Percentiles rank a stretch among this genome's conserved stretches.
phyloP scores from a whole-genome alignment of 1,139 yeast genomes.

The Saccharomyces hybrid region DNA sequence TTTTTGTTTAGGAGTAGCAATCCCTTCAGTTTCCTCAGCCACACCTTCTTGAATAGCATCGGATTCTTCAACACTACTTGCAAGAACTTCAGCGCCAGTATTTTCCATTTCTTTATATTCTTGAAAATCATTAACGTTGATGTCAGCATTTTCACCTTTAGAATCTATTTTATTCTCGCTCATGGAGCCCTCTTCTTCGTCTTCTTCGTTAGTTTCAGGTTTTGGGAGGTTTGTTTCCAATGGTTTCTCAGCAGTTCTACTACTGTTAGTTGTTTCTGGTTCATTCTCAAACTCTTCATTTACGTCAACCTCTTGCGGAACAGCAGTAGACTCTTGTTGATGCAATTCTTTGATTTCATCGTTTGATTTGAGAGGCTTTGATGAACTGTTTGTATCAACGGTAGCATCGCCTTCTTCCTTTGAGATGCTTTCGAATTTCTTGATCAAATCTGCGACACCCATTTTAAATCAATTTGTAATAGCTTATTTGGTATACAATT shows the following conservation, averaged over 20 bases:
- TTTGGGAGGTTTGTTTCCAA: background rate
- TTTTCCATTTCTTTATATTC: background rate
- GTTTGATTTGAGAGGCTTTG: background rate
- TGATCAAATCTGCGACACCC: constrained; percentile 34
- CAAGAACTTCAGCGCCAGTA: background rate
- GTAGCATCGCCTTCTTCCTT: constrained; percentile 7
- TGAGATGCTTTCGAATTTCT: constrained; percentile 30
- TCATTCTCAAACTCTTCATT: background rate
- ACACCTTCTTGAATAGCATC: background rate
- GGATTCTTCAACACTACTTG: background rate
- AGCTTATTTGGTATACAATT: background rate
- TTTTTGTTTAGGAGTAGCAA: constrained; percentile 1
- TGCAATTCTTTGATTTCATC: background rate
- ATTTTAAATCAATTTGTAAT: constrained; percentile 8
- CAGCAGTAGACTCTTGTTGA: background rate
- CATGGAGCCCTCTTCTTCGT: background rate
- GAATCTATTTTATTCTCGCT: background rate
- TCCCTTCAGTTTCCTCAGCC: constrained; percentile 4
- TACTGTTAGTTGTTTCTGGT: background rate
- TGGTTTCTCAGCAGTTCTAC: background rate
- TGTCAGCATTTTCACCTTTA: background rate
- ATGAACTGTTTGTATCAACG: background rate
- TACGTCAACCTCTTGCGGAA: background rate
- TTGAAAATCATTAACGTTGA: background rate
- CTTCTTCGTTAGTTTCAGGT: background rate